phyloP scores from a whole-genome alignment of 805 yeast genomes.

The Maudiozyma barnettii region DNA sequence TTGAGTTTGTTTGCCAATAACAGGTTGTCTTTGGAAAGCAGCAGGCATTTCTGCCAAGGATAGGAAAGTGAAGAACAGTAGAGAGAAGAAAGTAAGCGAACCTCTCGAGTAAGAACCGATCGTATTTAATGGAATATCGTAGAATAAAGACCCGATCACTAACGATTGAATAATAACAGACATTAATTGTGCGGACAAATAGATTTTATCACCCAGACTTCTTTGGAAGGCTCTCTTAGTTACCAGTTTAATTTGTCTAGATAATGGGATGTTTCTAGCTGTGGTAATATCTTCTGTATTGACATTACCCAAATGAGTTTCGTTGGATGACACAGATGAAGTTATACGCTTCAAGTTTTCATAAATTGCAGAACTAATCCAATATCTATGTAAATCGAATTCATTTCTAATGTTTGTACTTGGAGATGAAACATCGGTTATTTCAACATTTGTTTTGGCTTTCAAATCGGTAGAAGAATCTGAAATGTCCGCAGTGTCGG shows the following conservation, averaged over 20 bases:
- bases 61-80: conserved; percentile 47
- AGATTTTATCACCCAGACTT: conserved; percentile 37
- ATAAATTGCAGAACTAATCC: conserved; percentile 25
- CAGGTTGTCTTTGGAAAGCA: conserved; percentile 39
- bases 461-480: background rate
- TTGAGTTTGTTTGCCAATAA: conserved; percentile 54
- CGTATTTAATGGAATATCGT: conserved; percentile 35
- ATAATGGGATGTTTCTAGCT: conserved; percentile 12
- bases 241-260: conserved; percentile 37
- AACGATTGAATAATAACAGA: conserved; percentile 34
- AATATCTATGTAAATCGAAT: conserved; percentile 37
- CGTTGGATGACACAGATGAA: conserved; percentile 21
- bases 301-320: conserved; percentile 23
- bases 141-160: conserved; percentile 44
- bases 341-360: conserved; percentile 13
- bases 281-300: conserved; percentile 23
- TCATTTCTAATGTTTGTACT: conserved; percentile 22
- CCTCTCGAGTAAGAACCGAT: conserved; percentile 45
- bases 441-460: background rate
- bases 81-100: conserved; percentile 43
- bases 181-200: conserved; percentile 33
- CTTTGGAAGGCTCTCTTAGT: conserved; percentile 38
- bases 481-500: background rate
- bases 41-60: conserved; percentile 47
- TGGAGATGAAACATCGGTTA: background rate